Conservation (phyloP, 2,329 filamentous ascomycete genomes). For the Apiospora kogelbergensis region DNA sequence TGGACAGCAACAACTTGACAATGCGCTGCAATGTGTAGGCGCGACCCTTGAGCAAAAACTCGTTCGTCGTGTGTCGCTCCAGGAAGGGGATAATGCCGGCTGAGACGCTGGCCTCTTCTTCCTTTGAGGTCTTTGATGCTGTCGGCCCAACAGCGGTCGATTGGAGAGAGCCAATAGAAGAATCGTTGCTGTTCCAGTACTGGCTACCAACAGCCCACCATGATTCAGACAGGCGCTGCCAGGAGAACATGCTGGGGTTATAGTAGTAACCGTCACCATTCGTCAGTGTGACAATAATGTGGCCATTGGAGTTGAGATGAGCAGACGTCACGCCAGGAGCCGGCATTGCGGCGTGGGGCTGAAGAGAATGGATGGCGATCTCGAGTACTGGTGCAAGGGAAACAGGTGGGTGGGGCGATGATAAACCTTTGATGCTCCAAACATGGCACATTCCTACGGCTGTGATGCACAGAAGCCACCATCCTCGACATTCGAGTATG, state of each 20-base stretch:
- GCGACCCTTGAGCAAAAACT: slow-evolving; percentile 86
- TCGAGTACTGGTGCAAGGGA: slow-evolving; percentile 89
- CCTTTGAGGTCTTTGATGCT: slow-evolving; percentile 45
- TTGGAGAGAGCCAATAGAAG: slow-evolving; percentile 78
- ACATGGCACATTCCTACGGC: slow-evolving; percentile 88
- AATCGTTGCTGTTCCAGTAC: slow-evolving; percentile 98
- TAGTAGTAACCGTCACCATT: slow-evolving; percentile 96
- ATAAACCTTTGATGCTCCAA: slow-evolving; percentile 85
- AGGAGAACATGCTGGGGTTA: slow-evolving; percentile 79
- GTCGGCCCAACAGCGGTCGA: slow-evolving; percentile 65
- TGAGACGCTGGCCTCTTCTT: slow-evolving; percentile 63
- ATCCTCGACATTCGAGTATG: slow-evolving; percentile 85
- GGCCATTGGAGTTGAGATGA: slow-evolving; percentile 82
- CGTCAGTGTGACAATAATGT: slow-evolving; percentile 84
- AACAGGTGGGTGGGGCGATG: slow-evolving; percentile 83
- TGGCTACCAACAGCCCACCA: slow-evolving; percentile 99
- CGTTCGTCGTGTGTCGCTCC: slow-evolving; percentile 91
- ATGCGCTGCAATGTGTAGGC: slow-evolving; percentile 90
- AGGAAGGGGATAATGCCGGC: slow-evolving; percentile 91
- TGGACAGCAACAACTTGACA: slow-evolving; percentile 83
- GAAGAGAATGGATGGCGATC: slow-evolving; percentile 76
- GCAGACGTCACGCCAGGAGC: slow-evolving; percentile 88
- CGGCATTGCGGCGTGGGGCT: slow-evolving; percentile 70
- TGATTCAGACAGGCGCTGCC: slow-evolving; percentile 93
- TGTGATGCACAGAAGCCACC: slow-evolving; percentile 88